phyloP scores from a whole-genome alignment of 148 eudicot species.

The Fagopyrum homotropicum region DNA sequence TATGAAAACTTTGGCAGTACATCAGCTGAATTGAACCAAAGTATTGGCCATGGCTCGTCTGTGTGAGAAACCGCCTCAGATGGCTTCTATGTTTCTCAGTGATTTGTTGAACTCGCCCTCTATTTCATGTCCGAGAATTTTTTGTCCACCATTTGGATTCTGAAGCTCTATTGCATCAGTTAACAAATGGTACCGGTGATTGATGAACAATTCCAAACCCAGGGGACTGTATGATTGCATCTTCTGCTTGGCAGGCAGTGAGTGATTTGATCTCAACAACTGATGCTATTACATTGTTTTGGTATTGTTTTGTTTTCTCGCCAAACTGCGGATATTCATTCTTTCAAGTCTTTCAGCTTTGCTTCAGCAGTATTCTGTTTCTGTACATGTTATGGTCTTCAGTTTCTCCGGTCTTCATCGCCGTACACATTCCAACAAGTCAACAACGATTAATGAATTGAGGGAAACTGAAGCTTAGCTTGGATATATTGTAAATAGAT shows the following conservation, averaged over 20 bases:
- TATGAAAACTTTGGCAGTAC: constrained; percentile 22
- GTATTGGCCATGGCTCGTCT: constrained; percentile 19
- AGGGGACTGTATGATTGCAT: constrained; percentile 1
- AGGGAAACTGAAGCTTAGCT: too few relatives aligned
- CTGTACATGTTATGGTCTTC: too few relatives aligned
- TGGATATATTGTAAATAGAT: too few relatives aligned
- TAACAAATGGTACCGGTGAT: neutral
- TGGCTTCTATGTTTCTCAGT: neutral
- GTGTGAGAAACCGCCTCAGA: constrained; percentile 22
- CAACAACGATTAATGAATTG: too few relatives aligned
- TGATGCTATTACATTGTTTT: neutral
- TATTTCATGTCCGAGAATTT: neutral
- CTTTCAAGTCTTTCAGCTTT: neutral
- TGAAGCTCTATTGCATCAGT: neutral
- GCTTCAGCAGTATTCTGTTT: too few relatives aligned
- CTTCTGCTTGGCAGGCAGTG: constrained; percentile 7
- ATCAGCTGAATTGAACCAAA: constrained; percentile 24
- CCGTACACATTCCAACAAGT: too few relatives aligned
- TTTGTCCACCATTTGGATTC: neutral
- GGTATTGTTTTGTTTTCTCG: neutral
- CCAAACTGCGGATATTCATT: neutral
- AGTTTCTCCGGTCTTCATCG: too few relatives aligned
- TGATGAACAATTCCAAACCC: neutral
- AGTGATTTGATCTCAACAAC: neutral
- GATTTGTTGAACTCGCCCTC: neutral